phyloP scores from a whole-genome alignment of 1,284 basidiomycete genomes.

The Sporisorium graminicola region DNA sequence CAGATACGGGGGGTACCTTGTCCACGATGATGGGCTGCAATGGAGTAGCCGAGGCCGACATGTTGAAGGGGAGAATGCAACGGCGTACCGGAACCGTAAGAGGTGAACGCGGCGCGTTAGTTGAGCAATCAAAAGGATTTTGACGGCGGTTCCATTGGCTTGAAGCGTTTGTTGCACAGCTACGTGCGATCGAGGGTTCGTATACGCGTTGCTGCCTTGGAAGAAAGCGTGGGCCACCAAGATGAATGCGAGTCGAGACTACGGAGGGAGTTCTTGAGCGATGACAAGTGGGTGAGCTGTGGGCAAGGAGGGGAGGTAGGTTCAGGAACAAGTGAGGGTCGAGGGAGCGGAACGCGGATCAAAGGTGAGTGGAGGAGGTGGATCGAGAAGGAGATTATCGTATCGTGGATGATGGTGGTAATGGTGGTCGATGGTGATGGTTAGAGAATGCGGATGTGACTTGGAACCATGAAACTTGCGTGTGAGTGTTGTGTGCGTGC shows the following conservation, averaged over 20 bases:
- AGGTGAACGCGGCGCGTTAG: slow-evolving; percentile 16
- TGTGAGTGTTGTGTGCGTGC: no score
- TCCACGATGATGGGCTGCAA: slow-evolving; percentile 32
- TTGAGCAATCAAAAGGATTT: background rate
- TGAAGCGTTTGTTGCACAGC: background rate
- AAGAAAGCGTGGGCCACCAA: background rate
- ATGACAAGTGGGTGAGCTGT: background rate
- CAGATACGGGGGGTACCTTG: slow-evolving; percentile 6
- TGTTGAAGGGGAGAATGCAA: slow-evolving; percentile 1
- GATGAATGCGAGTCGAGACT: background rate
- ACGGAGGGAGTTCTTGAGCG: background rate
- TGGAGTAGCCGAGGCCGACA: slow-evolving; percentile 22
- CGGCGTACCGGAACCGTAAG: background rate
- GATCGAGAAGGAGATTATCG: background rate
- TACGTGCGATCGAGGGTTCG: background rate
- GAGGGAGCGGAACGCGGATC: background rate
- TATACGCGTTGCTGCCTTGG: background rate
- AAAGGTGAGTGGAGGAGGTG: background rate
- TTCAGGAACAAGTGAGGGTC: no score
- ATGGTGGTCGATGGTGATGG: no score
- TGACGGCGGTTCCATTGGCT: slow-evolving; percentile 10
- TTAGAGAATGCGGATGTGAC: no score
- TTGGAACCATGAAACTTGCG: no score
- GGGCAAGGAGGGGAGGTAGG: background rate
- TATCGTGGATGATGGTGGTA: no score